These are phyloP conservation scores for Epichloe sp. DNA, from an alignment of 2,329 filamentous ascomycete species.

Conservation along the genomic window DNA sequence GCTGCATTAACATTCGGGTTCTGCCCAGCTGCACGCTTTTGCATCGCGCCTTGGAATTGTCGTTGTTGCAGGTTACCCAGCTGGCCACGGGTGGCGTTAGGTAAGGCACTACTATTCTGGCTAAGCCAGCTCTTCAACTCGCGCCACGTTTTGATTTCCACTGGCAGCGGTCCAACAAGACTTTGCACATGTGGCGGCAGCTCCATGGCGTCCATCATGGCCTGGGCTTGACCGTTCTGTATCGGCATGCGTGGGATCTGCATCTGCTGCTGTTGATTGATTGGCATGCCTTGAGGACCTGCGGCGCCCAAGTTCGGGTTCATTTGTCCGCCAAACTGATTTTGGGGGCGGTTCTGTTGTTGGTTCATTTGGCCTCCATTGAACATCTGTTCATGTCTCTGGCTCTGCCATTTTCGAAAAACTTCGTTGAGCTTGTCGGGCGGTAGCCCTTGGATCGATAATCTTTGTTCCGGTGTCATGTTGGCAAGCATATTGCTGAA, in stretches of 20 bases:
- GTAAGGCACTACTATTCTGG: slow-evolving; percentile 23
- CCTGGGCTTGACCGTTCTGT: slow-evolving; percentile 21
- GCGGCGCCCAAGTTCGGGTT: slow-evolving; percentile 17
- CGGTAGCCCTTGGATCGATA: slow-evolving; percentile 28
- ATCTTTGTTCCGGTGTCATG: slow-evolving; percentile 34
- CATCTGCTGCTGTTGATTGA: slow-evolving; percentile 16
- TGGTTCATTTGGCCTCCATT: slow-evolving; percentile 18
- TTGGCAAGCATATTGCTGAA: slow-evolving; percentile 29
- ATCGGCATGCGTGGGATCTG: slow-evolving; percentile 14
- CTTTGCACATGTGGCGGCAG: slow-evolving; percentile 24
- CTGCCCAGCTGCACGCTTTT: slow-evolving; percentile 19
- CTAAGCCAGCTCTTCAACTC: slow-evolving; percentile 31
- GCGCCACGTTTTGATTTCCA: slow-evolving; percentile 35
- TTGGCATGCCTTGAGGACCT: slow-evolving; percentile 16
- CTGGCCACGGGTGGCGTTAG: slow-evolving; percentile 18
- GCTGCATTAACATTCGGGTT: slow-evolving; percentile 14
- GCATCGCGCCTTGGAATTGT: slow-evolving; percentile 25
- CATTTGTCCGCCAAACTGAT: slow-evolving; percentile 20
- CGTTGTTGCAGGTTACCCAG: slow-evolving; percentile 23
- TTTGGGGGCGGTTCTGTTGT: slow-evolving; percentile 15
- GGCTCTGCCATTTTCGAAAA: slow-evolving; percentile 34
- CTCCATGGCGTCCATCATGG: slow-evolving; percentile 36
- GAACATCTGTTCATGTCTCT: slow-evolving; percentile 22
- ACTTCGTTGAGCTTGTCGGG: slow-evolving; percentile 39
- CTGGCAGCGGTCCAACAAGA: slow-evolving; percentile 21